Conservation (phyloP, 345 rosid genomes). For the Eutrema heterophyllum region DNA sequence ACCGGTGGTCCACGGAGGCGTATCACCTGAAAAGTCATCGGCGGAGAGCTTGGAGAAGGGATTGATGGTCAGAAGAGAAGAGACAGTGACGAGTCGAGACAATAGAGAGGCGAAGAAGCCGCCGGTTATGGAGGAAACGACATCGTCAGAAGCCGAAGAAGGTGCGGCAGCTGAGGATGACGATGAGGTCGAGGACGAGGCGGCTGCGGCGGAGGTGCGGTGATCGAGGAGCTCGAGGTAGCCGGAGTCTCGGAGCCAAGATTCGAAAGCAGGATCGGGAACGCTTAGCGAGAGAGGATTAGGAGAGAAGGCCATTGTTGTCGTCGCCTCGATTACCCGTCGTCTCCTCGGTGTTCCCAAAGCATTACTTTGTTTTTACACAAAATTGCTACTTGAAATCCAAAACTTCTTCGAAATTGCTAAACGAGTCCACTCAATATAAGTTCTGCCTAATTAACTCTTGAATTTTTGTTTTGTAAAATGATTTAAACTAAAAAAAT, state of each 20-base stretch:
- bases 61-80: slow-evolving; percentile 65
- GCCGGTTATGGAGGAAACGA: slow-evolving; percentile 33
- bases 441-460: background rate
- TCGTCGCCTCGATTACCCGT: slow-evolving; percentile 29
- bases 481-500: too few species aligned
- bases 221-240: slow-evolving; percentile 85
- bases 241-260: slow-evolving; percentile 98
- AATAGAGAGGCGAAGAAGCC: slow-evolving; percentile 45
- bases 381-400: background rate
- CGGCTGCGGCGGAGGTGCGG: slow-evolving; percentile 42
- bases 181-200: slow-evolving; percentile 34
- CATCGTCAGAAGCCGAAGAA: slow-evolving; percentile 20
- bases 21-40: slow-evolving; percentile 63
- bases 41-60: slow-evolving; percentile 87
- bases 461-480: background rate
- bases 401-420: background rate
- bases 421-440: background rate
- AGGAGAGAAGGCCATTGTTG: slow-evolving; percentile 55
- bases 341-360: slow-evolving; percentile 6
- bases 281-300: slow-evolving; percentile 80
- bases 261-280: slow-evolving; percentile 75
- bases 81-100: slow-evolving; percentile 38
- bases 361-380: background rate
- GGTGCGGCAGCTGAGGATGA: slow-evolving; percentile 24
- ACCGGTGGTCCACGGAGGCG: slow-evolving; percentile 75